Percentiles rank a stretch among this genome's conserved stretches.
Conservation (phyloP, 2,329 filamentous ascomycete genomes). For the Gyromitra esculenta region DNA sequence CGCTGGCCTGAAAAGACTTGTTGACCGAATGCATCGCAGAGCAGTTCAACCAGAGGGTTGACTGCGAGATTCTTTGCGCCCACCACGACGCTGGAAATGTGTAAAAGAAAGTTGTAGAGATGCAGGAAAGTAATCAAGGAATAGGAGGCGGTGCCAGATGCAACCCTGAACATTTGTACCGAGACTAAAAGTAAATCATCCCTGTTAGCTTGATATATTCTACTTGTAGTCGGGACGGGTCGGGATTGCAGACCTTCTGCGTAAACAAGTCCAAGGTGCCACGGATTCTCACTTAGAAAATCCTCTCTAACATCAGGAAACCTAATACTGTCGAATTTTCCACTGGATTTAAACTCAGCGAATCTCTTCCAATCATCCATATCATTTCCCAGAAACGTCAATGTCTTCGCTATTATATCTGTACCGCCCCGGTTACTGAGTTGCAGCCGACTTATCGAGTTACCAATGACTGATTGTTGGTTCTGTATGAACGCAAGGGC, state of each 20-base stretch:
- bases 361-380: constrained; percentile 42
- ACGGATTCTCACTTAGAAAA: constrained; percentile 45
- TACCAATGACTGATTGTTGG: constrained; percentile 28
- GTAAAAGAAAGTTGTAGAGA: constrained; percentile 46
- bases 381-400: constrained; percentile 17
- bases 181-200: constrained; percentile 28
- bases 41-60: constrained; percentile 39
- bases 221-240: neutral
- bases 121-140: constrained; percentile 40
- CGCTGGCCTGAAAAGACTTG: constrained; percentile 43
- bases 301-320: constrained; percentile 40
- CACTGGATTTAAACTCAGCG: constrained; percentile 28
- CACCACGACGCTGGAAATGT: constrained; percentile 21
- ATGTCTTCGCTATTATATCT: constrained; percentile 13
- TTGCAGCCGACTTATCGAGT: constrained; percentile 20
- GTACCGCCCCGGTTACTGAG: constrained; percentile 30
- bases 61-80: constrained; percentile 22
- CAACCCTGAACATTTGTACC: constrained; percentile 41
- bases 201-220: constrained; percentile 4
- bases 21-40: constrained; percentile 43
- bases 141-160: constrained; percentile 35
- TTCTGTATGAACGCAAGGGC: constrained; percentile 31
- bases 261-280: constrained; percentile 45
- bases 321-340: constrained; percentile 23
- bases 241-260: constrained; percentile 23